Base-by-base conservation (phyloP, 2,329 filamentous ascomycete genomes). In the Chaetomiaceae sp. region DNA sequence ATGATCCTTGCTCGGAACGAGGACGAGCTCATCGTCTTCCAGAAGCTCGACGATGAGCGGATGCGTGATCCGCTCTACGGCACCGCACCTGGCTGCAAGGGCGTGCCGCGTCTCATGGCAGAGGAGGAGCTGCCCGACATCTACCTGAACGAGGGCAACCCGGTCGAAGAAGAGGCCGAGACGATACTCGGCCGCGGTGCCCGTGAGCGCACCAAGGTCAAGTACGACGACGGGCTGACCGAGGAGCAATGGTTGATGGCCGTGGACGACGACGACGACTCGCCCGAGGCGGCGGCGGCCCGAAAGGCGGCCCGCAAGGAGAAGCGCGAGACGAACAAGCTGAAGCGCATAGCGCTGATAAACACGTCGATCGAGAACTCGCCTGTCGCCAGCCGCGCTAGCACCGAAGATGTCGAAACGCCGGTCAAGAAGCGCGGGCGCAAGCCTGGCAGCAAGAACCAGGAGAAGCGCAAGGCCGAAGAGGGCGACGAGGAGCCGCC, bases 201-300 rank as follows among this genome's bases (percentile, higher is more conserved):
- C 53, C 86, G 93, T 71, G 93, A 98, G 69, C 84, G 94, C 51
- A 96, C 89, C 56, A 84, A 88, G 61, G 90, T 96, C 60, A 86
- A 86, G 65, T 98, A 98, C 58, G 93, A 98, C 60, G 93, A 98
- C 61, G 93, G 94, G 42, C 80, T 98, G 24, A 97, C 93, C 0
- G 94, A 98, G 69, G 93, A 98, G 70, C 94, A 98, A 67, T 98
- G 93, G 93, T 78, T 97, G 42, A 91, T 95, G 73, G 93, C 93
- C 44, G 91, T 98, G 26, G 93, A 98, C 63, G 91, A 95, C 50
- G 90, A 96, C 41, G 93, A 98, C 1, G 93, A 98, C 62, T 84
- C 81, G 0, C 89, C 95, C 24, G 93, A 97, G 63, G 90, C 88
- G 44, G 93, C 93, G 2, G 90, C 94, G 30, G 86, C 87, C 29